Conservation (phyloP, 192 early-diverging fungal genomes). For the Linderina pennispora region DNA sequence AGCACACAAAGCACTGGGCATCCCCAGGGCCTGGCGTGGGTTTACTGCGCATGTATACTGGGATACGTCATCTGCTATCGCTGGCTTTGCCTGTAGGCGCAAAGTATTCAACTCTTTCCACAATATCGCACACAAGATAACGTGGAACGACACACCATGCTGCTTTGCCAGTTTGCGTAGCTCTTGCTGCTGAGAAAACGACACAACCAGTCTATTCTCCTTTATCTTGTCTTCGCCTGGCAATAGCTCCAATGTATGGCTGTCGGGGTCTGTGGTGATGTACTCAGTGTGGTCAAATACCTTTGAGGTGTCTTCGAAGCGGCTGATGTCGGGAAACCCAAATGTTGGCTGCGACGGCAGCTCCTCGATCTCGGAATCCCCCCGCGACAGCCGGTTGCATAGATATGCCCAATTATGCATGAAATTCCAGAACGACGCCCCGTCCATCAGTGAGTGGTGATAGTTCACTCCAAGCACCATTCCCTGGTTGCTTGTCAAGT, state of each 20-base stretch:
- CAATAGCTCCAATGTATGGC: constrained; percentile 17
- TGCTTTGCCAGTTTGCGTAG: constrained; percentile 21
- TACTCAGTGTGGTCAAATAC: constrained; percentile 34
- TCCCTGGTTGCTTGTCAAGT: constrained; percentile 13
- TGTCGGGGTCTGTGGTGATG: constrained; percentile 10
- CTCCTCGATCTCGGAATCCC: background rate
- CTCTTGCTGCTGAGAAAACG: constrained; percentile 19
- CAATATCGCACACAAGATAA: constrained; percentile 32
- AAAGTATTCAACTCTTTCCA: constrained; percentile 30
- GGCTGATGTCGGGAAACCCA: constrained; percentile 19
- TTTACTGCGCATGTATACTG: constrained; percentile 41
- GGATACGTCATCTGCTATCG: constrained; percentile 4
- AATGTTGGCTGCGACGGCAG: constrained; percentile 36
- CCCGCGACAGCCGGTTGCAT: constrained; percentile 9
- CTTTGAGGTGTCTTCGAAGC: constrained; percentile 3
- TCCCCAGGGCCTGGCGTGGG: constrained; percentile 13
- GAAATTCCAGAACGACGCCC: constrained; percentile 37
- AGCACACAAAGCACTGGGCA: constrained; percentile 20
- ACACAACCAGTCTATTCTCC: constrained; percentile 14
- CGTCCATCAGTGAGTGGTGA: constrained; percentile 45
- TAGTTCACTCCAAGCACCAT: constrained; percentile 31
- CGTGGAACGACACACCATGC: constrained; percentile 19
- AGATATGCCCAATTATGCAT: constrained; percentile 40
- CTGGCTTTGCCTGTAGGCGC: constrained; percentile 12
- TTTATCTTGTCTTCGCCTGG: constrained; percentile 10